Base-by-base conservation (phyloP, 2,329 filamentous ascomycete genomes). In the Fusarium napiforme region DNA sequence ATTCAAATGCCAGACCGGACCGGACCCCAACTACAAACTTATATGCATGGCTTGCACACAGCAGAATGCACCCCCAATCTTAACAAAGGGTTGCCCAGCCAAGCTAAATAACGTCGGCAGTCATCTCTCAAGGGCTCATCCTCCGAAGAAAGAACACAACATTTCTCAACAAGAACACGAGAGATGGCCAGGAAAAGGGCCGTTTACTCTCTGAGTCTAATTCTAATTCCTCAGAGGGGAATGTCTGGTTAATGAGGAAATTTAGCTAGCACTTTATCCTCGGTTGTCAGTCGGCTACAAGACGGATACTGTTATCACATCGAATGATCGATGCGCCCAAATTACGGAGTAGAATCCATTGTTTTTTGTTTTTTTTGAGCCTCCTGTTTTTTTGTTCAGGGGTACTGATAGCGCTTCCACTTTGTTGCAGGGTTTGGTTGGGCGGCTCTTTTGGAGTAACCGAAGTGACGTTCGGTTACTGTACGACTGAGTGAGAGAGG, bases 201-300 rank as follows among this genome's bases (percentile, higher is more conserved):
- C 64, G 69, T 42, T 71, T 64, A 32, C 46, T 15, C 23, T 57
- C 18, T 16, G 32, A 58, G 43, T 28, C 42, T n/a, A 39, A 63
- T 39, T 28, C 42, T n/a, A 39, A 63, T 39, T 49, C 36, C 45
- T 50, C 32, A 8, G 42, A 36, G 47, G 63, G 57, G 37, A 42
- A 47, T 21, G 60, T 26, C 42, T 64, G 52, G 34, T 60, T 71
- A 73, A 73, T 70, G 42, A 73, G 43, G 37, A 67, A 71, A 70
- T n/a, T 30, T 39, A 68, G 50, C 45, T 47, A 7, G 56, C n/a
- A 23, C 40, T 62, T 75, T 77, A 77, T 73, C 75, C 75, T 77
- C 75, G 75, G 75, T 75, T 70, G 69, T 50, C 67, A 57, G 34
- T 75, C 75, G 69, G 73, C 53, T 72, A 66, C 53, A 70, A 70